These are phyloP conservation scores for Ceratocystis cacaofunesta DNA, from an alignment of 2,329 filamentous ascomycete species.

Conservation along the genomic window DNA sequence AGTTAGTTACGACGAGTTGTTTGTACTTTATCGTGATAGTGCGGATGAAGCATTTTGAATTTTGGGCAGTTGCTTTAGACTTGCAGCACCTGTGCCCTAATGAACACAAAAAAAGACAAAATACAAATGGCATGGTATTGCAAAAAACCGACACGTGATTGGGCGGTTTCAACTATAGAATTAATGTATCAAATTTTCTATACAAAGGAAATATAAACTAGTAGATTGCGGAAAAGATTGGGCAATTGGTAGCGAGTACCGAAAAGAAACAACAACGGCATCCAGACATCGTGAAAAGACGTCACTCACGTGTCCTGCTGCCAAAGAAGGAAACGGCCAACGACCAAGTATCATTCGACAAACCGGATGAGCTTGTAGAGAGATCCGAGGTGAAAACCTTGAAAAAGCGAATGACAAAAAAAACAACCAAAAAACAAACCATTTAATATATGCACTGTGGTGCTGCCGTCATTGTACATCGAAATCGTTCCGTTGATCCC, in stretches of 20 bases:
- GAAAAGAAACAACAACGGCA: background rate
- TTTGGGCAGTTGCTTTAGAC: background rate
- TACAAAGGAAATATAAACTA: conserved; percentile 6
- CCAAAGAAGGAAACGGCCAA: background rate
- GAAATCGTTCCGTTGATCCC: background rate
- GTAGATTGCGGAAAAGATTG: background rate
- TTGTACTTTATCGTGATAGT: background rate
- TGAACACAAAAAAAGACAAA: background rate
- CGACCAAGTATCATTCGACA: conserved; percentile 1
- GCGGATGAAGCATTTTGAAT: background rate
- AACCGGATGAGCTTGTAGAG: background rate
- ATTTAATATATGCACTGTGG: conserved; percentile 1
- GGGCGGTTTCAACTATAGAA: background rate
- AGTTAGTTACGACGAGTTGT: background rate
- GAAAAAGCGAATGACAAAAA: conserved; percentile 4
- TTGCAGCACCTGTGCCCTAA: background rate
- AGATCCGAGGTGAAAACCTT: background rate
- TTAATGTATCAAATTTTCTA: background rate
- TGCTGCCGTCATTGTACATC: background rate
- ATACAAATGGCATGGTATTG: background rate
- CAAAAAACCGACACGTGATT: background rate
- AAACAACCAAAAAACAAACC: background rate
- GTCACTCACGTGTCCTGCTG: background rate
- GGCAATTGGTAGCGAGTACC: background rate
- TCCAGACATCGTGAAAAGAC: background rate